Conservation (phyloP, 2,329 filamentous ascomycete genomes). For the Calonectria pteridis region DNA sequence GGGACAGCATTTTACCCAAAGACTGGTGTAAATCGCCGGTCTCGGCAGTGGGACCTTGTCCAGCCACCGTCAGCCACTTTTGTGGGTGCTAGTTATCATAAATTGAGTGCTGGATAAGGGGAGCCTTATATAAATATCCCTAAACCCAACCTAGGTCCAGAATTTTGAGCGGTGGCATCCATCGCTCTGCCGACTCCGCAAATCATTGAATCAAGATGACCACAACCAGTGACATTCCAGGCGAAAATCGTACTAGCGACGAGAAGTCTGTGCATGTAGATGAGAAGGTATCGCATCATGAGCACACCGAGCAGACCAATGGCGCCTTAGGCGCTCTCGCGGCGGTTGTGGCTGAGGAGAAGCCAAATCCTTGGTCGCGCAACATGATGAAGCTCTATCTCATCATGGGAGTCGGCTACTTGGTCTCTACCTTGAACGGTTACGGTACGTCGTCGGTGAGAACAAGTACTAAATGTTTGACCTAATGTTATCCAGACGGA, state of each 20-base stretch:
- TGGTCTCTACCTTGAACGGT: constrained; percentile 47
- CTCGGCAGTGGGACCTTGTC: too few species aligned
- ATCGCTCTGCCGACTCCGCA: too few species aligned
- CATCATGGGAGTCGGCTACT: constrained; percentile 43
- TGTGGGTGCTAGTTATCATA: too few species aligned
- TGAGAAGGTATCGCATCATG: not conserved
- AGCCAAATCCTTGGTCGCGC: constrained; percentile 29
- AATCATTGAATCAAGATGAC: not conserved
- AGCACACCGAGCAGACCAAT: not conserved
- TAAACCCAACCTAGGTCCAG: too few species aligned
- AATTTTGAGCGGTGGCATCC: too few species aligned
- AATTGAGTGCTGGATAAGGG: too few species aligned
- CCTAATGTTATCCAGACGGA: constrained; percentile 33
- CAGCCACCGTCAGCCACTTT: too few species aligned
- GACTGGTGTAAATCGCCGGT: too few species aligned
- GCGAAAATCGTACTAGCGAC: too few species aligned
- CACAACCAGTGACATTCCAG: not conserved
- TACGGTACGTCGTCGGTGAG: constrained; percentile 35
- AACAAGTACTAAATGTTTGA: not conserved
- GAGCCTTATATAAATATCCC: too few species aligned
- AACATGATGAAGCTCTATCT: constrained; percentile 49
- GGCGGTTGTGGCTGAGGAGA: constrained; percentile 19
- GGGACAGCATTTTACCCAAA: too few species aligned
- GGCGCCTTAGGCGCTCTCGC: constrained; percentile 15
- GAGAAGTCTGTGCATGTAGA: not conserved